These are phyloP conservation scores for Diaporthe sp. DNA, from an alignment of 2,329 filamentous ascomycete species.

Conservation along the genomic window DNA sequence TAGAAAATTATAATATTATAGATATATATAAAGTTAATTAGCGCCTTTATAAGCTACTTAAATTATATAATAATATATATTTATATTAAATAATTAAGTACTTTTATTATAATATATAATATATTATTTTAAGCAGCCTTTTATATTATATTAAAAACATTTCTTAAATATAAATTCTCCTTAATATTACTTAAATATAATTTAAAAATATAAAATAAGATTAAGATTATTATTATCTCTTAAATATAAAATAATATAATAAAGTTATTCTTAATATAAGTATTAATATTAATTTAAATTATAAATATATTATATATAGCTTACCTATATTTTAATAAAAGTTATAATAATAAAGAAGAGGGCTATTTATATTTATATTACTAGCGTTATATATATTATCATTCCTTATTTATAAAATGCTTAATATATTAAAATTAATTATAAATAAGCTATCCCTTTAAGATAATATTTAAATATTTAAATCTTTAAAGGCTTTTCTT, in stretches of 20 bases:
- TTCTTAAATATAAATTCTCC: neutral
- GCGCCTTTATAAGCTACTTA: neutral
- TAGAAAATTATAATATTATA: neutral
- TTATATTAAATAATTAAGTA: neutral
- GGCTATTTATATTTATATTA: neutral
- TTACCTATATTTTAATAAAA: neutral
- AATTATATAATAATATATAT: neutral
- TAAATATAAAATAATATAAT: neutral
- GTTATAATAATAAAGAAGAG: neutral
- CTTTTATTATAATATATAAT: neutral
- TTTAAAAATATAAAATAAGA: neutral
- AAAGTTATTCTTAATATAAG: neutral
- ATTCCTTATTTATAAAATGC: neutral
- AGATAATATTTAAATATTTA: neutral
- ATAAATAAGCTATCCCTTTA: neutral
- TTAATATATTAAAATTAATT: neutral
- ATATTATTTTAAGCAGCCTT: neutral
- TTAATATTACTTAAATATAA: neutral
- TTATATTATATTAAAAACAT: neutral
- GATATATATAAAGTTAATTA: neutral
- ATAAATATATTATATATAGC: neutral
- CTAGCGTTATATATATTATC: neutral
- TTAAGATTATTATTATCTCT: neutral
- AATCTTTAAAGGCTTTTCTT: neutral
- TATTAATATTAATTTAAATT: neutral